Conservation (phyloP, 495 filamentous ascomycete species). For the Penicillium silybi region DNA sequence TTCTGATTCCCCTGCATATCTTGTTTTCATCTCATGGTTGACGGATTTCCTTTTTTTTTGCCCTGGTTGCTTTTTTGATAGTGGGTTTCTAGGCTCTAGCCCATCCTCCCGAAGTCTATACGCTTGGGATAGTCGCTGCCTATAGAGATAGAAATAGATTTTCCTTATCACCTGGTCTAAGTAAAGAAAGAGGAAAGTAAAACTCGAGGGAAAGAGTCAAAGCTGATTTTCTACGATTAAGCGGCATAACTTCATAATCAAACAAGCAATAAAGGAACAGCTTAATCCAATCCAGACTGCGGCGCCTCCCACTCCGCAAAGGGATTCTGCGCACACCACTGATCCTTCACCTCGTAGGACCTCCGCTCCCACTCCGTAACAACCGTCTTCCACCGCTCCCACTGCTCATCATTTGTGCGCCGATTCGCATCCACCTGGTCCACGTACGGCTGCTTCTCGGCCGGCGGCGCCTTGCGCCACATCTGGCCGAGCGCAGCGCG, state of each 20-base stretch:
- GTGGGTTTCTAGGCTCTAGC: conserved; percentile 10
- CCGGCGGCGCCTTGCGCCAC: conserved; percentile 75
- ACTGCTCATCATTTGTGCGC: conserved; percentile 51
- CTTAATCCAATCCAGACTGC: not conserved
- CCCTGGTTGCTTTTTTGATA: conserved; percentile 14
- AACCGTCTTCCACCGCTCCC: conserved; percentile 53
- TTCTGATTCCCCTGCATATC: conserved; percentile 21
- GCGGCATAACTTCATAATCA: not conserved
- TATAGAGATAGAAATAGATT: conserved; percentile 26
- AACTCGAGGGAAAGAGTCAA: not conserved
- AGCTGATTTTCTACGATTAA: not conserved
- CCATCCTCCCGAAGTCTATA: not conserved
- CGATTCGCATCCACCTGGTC: conserved; percentile 67
- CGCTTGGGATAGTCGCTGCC: conserved; percentile 13
- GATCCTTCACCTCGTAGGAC: conserved; percentile 53
- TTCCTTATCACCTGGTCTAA: not conserved
- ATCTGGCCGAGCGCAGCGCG: conserved; percentile 76
- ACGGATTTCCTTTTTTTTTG: conserved; percentile 23
- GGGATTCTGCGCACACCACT: conserved; percentile 62
- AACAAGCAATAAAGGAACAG: not conserved
- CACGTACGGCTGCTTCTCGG: conserved; percentile 69
- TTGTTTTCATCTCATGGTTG: conserved; percentile 13
- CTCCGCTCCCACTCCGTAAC: conserved; percentile 67
- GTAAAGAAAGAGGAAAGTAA: not conserved
- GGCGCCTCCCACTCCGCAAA: conserved; percentile 30